Percentiles rank a stretch among this genome's conserved stretches.
phyloP scores from a whole-genome alignment of 2,329 filamentous ascomycete genomes.

The Coniochaeta ligniaria region DNA sequence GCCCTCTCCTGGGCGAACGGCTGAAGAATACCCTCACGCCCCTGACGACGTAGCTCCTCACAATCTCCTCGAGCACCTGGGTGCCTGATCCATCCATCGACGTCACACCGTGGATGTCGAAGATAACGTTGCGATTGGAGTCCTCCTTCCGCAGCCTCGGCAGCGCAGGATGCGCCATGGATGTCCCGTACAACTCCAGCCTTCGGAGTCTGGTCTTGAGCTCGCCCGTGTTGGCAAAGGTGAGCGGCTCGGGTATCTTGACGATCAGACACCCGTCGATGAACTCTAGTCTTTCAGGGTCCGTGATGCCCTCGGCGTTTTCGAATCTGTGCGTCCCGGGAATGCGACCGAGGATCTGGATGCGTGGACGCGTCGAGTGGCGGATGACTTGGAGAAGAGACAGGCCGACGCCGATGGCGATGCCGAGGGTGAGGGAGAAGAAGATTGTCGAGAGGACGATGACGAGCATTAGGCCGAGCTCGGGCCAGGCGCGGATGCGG shows the following conservation, averaged over 20 bases:
- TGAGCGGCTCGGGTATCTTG: slow-evolving; percentile 94
- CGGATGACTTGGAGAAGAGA: slow-evolving; percentile 85
- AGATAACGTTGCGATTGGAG: slow-evolving; percentile 86
- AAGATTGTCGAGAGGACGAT: slow-evolving; percentile 92
- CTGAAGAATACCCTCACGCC: slow-evolving; percentile 74
- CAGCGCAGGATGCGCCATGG: slow-evolving; percentile 75
- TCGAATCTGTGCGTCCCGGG: slow-evolving; percentile 23
- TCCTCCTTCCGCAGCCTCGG: slow-evolving; percentile 71
- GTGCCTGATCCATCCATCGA: slow-evolving; percentile 88
- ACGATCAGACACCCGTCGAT: slow-evolving; percentile 90
- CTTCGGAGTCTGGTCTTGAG: slow-evolving; percentile 76
- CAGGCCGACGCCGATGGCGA: slow-evolving; percentile 87
- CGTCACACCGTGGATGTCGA: slow-evolving; percentile 96
- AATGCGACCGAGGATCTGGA: slow-evolving; percentile 84
- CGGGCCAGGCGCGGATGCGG: slow-evolving; percentile 76
- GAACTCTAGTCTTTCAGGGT: slow-evolving; percentile 71
- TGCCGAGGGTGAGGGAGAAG: slow-evolving; percentile 88
- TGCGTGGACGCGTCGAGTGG: slow-evolving; percentile 85
- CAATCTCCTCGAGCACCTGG: slow-evolving; percentile 87
- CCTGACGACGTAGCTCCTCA: slow-evolving; percentile 67
- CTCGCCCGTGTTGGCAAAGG: slow-evolving; percentile 93
- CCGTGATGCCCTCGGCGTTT: slow-evolving; percentile 29
- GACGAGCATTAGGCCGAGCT: slow-evolving; percentile 78
- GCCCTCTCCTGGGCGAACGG: slow-evolving; percentile 38
- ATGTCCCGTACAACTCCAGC: slow-evolving; percentile 86